Evolutionary conservation across 305 asterid species (phyloP).

Genomic region (Fraxinus baroniana): DNA sequence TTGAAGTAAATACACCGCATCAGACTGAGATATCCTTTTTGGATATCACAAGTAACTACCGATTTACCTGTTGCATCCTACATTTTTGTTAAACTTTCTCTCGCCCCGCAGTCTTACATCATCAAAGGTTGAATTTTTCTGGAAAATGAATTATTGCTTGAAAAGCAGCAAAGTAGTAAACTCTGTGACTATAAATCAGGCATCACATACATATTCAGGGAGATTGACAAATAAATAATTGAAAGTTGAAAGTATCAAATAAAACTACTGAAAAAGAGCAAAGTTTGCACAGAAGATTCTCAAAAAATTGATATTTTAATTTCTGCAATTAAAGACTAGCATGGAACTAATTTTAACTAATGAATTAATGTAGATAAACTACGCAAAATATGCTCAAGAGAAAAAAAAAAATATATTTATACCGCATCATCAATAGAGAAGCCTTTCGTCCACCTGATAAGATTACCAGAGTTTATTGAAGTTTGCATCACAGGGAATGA

Average conservation of each 20-base stretch:
- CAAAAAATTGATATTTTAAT: neutral
- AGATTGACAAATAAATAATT: neutral
- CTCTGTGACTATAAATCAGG: neutral
- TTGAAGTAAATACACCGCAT: neutral
- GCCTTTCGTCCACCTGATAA: slow-evolving; percentile 92
- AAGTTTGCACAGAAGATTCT: neutral
- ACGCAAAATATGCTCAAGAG: slow-evolving; percentile 15
- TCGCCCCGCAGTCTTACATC: neutral
- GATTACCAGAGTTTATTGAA: slow-evolving; percentile 76
- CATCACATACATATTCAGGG: neutral
- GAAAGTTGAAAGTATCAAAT: neutral
- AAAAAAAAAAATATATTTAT: neutral
- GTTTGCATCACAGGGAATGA: slow-evolving; percentile 93
- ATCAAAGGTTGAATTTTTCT: neutral
- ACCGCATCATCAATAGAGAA: slow-evolving; percentile 81
- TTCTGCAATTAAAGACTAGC: neutral
- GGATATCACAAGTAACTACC: neutral
- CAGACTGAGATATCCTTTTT: too few relatives aligned
- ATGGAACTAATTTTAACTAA: neutral
- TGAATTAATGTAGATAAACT: neutral
- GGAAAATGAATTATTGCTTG: neutral
- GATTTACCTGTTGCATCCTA: neutral
- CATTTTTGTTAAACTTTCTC: neutral
- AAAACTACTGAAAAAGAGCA: neutral
- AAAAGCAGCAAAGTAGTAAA: neutral